Conservation (phyloP, 1,139 yeast species). For the Yamadazyma friedrichii region DNA sequence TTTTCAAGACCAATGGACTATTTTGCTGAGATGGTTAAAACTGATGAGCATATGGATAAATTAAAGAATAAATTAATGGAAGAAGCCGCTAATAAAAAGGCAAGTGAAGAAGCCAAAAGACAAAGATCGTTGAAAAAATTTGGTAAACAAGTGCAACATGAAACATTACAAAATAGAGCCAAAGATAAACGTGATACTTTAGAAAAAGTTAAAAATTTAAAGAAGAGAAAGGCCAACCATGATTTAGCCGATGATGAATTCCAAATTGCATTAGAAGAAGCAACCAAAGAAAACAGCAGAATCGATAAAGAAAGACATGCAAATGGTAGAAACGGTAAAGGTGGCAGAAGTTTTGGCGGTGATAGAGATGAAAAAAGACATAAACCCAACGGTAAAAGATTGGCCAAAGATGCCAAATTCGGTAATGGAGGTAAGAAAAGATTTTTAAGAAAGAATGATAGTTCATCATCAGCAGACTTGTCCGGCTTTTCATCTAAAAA, state of each 20-base stretch:
- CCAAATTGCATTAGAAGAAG: conserved; percentile 86
- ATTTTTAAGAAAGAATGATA: conserved; percentile 70
- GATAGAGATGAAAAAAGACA: conserved; percentile 29
- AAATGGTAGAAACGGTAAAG: conserved; percentile 13
- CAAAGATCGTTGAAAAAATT: conserved; percentile 95
- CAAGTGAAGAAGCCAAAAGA: conserved; percentile 88
- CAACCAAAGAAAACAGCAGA: conserved; percentile 49
- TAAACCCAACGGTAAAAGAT: conserved; percentile 59
- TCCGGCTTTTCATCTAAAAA: conserved; percentile 59
- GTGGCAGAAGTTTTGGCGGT: background rate
- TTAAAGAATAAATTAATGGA: conserved; percentile 76
- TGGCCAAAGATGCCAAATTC: conserved; percentile 63
- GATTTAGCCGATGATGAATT: conserved; percentile 66
- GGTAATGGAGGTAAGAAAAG: conserved; percentile 76
- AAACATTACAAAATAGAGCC: conserved; percentile 90
- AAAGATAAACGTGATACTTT: conserved; percentile 89
- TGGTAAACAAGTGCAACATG: conserved; percentile 96
- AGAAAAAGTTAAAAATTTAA: conserved; percentile 84
- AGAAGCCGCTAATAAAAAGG: conserved; percentile 90
- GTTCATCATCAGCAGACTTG: conserved; percentile 70
- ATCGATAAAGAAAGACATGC: conserved; percentile 21
- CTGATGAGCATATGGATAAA: conserved; percentile 97
- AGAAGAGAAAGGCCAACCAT: conserved; percentile 79
- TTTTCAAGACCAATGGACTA: conserved; percentile 93
- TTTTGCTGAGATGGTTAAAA: conserved; percentile 98